Evolutionary conservation across 2,329 filamentous ascomycete genomes (phyloP), one percentile per base, ranked within the genome.

Genomic region (Ceratocystis alfenasii): DNA sequence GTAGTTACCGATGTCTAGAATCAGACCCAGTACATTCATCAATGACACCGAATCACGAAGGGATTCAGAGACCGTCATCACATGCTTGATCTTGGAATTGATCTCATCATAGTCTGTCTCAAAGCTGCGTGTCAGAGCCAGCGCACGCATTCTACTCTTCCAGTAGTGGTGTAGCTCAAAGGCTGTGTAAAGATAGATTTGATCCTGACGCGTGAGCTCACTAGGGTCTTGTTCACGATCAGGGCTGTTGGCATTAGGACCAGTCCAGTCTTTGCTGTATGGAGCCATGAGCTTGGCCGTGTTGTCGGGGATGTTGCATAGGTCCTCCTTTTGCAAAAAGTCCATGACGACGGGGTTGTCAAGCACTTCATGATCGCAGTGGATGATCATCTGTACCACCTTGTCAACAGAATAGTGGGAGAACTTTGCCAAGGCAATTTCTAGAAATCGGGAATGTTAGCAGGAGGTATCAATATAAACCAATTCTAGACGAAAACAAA

Each of bases 1-100:
- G 81, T 96, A 99, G 76, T 99, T 99, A 75, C 94, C 94, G 73
- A 99, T 96, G 75, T 96, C 93, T 71, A 99, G 80, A 75, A 99
- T 99, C 69, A 97, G 82, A 67, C 93, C 92, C 66, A 99, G 84
- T 60, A 99, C 91, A 70, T 95, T 96, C 87, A 97, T 96, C 71
- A 99, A 78, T 30, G 90, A 88, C 30, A 95, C 90, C 1, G 92
- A 96, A 73, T 95, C 91, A 61, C 93, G 85, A 65, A 99, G 78
- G 8, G 90, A 89, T 76, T 97, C 93, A 3, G 92, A 93, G 7
- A 96, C 91, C 36, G 79, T 79, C 45, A 95, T 88, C n/a, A 99
- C 85, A 68, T 94, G 86, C 70, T 87, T 87, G 68, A 97, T 84
- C 77, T 94, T 95, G 53, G 82, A 80, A 10, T 88, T 90, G 57